Evolutionary conservation across 768 basidiomycete species (phyloP).

Genomic region (Mycena vulgaris): DNA sequence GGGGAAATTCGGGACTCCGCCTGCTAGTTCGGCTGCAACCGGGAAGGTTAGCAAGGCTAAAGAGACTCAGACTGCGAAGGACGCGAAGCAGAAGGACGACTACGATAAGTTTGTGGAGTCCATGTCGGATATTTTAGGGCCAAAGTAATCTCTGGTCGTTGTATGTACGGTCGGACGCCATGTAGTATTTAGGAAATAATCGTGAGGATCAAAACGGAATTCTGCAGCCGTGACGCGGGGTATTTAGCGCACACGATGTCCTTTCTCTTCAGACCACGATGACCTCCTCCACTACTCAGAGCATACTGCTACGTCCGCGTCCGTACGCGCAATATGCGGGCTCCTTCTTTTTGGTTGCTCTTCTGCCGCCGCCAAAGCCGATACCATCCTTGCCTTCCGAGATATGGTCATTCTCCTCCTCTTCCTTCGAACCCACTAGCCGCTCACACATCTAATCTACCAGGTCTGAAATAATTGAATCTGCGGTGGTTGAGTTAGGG

Average conservation of each 20-base stretch:
- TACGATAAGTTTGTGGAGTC: constrained; percentile 86
- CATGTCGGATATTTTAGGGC: constrained; percentile 75
- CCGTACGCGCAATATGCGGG: constrained; percentile 75
- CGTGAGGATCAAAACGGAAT: constrained; percentile 4
- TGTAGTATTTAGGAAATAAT: not conserved
- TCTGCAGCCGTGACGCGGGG: not conserved
- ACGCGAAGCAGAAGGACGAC: constrained; percentile 70
- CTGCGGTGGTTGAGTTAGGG: constrained; percentile 42
- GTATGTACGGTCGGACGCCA: too few relatives aligned
- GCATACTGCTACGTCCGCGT: constrained; percentile 75
- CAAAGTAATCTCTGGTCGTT: constrained; percentile 36
- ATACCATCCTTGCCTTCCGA: constrained; percentile 75
- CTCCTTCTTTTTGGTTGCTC: constrained; percentile 75
- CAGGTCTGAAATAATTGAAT: constrained; percentile 69
- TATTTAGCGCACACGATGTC: not conserved
- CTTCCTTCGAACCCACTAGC: too few relatives aligned
- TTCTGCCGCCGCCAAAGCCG: constrained; percentile 70
- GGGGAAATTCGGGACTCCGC: constrained; percentile 68
- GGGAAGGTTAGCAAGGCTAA: constrained; percentile 39
- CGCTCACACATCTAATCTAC: too few relatives aligned
- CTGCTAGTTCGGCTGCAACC: constrained; percentile 41
- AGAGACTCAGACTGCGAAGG: constrained; percentile 42
- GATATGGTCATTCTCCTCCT: too few relatives aligned
- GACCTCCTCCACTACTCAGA: constrained; percentile 46
- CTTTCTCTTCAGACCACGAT: constrained; percentile 16